Percentiles rank a stretch among this genome's conserved stretches.
phyloP scores from a whole-genome alignment of 2,329 filamentous ascomycete genomes.

The Aureobasidium sp. region DNA sequence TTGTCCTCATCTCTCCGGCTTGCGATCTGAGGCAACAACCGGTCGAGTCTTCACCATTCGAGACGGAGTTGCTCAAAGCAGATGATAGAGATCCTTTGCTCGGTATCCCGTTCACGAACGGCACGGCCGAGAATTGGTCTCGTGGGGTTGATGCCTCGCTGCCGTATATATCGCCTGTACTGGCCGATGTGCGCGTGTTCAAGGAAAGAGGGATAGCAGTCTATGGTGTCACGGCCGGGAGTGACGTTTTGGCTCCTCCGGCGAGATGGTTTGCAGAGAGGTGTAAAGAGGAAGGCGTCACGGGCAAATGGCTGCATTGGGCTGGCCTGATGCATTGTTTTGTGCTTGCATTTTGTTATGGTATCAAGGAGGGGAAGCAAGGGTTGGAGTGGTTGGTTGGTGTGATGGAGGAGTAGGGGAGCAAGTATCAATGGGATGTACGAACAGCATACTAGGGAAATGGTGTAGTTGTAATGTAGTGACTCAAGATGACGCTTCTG shows the following conservation, averaged over 20 bases:
- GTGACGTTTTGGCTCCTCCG: conserved; percentile 50
- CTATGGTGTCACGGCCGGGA: conserved; percentile 46
- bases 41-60: conserved; percentile 19
- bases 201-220: conserved; percentile 39
- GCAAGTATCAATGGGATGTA: no score
- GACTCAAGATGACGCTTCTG: no score
- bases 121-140: conserved; percentile 38
- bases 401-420: conserved; percentile 21
- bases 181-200: conserved; percentile 35
- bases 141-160: conserved; percentile 38
- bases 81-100: conserved; percentile 43
- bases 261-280: conserved; percentile 43
- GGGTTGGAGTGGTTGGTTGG: conserved; percentile 42
- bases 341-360: conserved; percentile 44
- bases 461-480: no score
- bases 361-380: conserved; percentile 41
- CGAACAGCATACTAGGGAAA: no score
- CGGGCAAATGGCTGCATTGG: conserved; percentile 53
- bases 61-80: conserved; percentile 30
- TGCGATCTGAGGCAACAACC: conserved; percentile 40
- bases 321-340: conserved; percentile 57
- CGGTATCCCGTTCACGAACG: conserved; percentile 35
- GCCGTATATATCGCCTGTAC: conserved; percentile 43
- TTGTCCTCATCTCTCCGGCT: conserved; percentile 44
- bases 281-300: conserved; percentile 37